phyloP scores from a whole-genome alignment of 1,284 basidiomycete genomes.

The Puccinia hordei region DNA sequence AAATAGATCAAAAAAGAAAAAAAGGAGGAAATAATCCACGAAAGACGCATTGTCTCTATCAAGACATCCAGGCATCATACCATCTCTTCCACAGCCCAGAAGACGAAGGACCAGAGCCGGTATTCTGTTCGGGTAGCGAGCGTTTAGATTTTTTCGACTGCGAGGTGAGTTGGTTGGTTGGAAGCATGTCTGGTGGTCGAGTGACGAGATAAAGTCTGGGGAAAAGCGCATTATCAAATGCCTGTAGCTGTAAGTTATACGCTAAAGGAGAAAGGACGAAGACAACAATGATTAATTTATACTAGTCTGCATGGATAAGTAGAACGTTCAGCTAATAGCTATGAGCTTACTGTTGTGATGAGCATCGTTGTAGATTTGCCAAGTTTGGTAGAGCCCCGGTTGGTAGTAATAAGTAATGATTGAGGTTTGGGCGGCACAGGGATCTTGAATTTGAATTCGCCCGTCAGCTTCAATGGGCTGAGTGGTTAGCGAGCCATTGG shows the following conservation, averaged over 20 bases:
- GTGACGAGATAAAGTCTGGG: constrained; percentile 44
- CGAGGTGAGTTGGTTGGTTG: constrained; percentile 21
- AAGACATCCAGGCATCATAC: constrained; percentile 43
- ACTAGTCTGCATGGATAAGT: neutral
- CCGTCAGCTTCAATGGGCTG: constrained; percentile 55
- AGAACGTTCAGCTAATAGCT: too few relatives aligned
- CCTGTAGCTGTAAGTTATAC: constrained; percentile 46
- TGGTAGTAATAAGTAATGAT: constrained; percentile 52
- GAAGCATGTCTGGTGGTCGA: constrained; percentile 42
- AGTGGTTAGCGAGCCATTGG: constrained; percentile 54
- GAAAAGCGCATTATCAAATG: constrained; percentile 42
- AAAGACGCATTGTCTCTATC: neutral
- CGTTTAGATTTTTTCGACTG: constrained; percentile 37
- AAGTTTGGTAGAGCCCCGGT: constrained; percentile 35
- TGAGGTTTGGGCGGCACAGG: constrained; percentile 52
- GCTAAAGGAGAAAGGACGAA: constrained; percentile 11
- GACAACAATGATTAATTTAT: neutral
- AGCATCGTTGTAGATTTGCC: constrained; percentile 48
- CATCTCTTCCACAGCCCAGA: constrained; percentile 42
- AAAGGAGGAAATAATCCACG: neutral
- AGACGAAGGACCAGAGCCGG: neutral
- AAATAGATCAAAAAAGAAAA: neutral
- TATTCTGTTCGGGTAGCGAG: neutral
- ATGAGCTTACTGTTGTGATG: constrained; percentile 41
- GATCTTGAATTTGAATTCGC: constrained; percentile 52